Conservation (phyloP, 2,329 filamentous ascomycete species). For the Leptosphaerulina australis region DNA sequence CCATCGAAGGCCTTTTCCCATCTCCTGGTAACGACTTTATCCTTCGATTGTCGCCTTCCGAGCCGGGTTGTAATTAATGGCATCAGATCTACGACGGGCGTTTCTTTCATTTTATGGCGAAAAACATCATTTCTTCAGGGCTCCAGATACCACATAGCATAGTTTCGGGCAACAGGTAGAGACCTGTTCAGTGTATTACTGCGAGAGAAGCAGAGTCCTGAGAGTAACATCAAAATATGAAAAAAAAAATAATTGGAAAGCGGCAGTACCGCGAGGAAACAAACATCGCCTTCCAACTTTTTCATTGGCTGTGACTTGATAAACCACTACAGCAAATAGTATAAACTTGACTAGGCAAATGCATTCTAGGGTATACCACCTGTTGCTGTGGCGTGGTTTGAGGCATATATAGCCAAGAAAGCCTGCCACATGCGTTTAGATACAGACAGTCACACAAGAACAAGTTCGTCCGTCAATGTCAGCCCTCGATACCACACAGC, state of each 20-base stretch:
- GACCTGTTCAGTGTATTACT: conserved; percentile 32
- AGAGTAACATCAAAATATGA: conserved; percentile 37
- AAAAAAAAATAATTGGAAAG: conserved; percentile 29
- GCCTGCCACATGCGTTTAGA: no score
- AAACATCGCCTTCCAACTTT: not conserved
- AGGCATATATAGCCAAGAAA: no score
- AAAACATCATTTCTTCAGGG: conserved; percentile 34
- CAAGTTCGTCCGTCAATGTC: not conserved
- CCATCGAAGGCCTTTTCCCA: conserved; percentile 26
- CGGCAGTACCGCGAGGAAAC: conserved; percentile 28
- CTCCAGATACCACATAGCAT: conserved; percentile 35
- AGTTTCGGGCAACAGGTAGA: conserved; percentile 26
- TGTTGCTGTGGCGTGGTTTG: no score
- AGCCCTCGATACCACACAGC: not conserved
- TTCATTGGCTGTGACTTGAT: conserved; percentile 7
- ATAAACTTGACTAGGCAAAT: not conserved
- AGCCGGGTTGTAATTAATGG: conserved; percentile 49
- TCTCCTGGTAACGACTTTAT: conserved; percentile 36
- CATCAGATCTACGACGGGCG: conserved; percentile 42
- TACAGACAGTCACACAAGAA: no score
- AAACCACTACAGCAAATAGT: not conserved
- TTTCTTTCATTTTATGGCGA: conserved; percentile 33
- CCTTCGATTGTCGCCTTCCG: conserved; percentile 35
- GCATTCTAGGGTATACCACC: no score
- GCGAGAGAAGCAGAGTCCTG: conserved; percentile 27